These are phyloP conservation scores for Nitzschia sp. DNA, from an alignment of 108 stramenopile genomes.

Conservation along the genomic window DNA sequence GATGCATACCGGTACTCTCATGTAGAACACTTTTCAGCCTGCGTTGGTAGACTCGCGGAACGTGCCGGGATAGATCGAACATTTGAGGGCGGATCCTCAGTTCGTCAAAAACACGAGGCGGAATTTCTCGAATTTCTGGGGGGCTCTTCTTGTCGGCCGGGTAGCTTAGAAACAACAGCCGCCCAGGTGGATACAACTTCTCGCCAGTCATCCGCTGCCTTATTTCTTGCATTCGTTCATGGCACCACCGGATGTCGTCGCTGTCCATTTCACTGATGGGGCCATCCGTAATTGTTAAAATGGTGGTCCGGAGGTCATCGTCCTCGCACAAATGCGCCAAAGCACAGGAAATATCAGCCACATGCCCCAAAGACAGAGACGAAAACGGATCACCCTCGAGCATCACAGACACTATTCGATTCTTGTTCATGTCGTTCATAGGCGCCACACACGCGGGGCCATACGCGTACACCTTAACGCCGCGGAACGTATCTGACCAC, in stretches of 20 bases:
- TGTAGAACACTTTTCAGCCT: constrained; percentile 18
- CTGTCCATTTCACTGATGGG: constrained; percentile 26
- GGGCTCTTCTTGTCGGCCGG: constrained; percentile 3
- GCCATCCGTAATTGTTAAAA: constrained; percentile 40
- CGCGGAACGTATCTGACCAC: constrained; percentile 51
- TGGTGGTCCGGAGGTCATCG: constrained; percentile 46
- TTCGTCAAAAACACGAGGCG: constrained; percentile 39
- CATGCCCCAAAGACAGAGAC: constrained; percentile 64
- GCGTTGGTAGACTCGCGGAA: constrained; percentile 67
- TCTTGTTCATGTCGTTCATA: constrained; percentile 9
- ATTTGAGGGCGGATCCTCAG: constrained; percentile 56
- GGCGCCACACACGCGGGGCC: constrained; percentile 35
- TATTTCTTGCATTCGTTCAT: constrained; percentile 43
- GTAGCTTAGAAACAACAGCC: constrained; percentile 25
- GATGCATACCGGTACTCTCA: no score
- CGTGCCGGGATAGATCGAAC: constrained; percentile 68
- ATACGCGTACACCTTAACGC: constrained; percentile 11
- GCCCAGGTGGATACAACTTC: constrained; percentile 71
- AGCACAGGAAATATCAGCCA: constrained; percentile 58
- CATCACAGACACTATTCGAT: constrained; percentile 52
- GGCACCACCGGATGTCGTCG: constrained; percentile 47
- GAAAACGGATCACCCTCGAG: constrained; percentile 83
- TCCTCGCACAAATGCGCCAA: constrained; percentile 64
- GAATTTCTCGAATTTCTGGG: constrained; percentile 15
- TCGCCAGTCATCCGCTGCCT: constrained; percentile 47